These are phyloP conservation scores for Tylopilus felleus DNA, from an alignment of 768 basidiomycete species.

Conservation along the genomic window DNA sequence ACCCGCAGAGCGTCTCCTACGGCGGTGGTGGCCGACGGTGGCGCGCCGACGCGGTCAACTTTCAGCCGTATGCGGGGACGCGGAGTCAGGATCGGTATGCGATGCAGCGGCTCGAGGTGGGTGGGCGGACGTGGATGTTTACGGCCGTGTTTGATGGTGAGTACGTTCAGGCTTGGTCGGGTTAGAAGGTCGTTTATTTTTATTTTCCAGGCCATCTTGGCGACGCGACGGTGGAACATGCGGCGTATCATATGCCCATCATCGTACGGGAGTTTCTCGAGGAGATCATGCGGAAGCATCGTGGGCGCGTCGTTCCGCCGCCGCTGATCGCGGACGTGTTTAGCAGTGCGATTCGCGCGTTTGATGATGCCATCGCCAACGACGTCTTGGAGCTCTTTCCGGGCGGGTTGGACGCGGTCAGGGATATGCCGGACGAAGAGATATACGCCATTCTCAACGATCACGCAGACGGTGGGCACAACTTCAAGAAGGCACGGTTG, in stretches of 20 bases:
- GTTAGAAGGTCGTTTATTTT: background rate
- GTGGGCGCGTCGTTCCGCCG: conserved; percentile 40
- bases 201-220: conserved; percentile 55
- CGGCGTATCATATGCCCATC: conserved; percentile 64
- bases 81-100: conserved; percentile 65
- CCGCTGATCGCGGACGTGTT: conserved; percentile 54
- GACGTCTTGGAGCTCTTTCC: conserved; percentile 61
- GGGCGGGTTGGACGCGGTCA: conserved; percentile 50
- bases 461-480: conserved; percentile 51
- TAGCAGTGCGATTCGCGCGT: conserved; percentile 54
- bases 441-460: conserved; percentile 65
- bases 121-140: conserved; percentile 57
- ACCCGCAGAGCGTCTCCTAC: conserved; percentile 45
- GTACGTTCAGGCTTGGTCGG: conserved; percentile 16
- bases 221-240: conserved; percentile 66
- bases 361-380: conserved; percentile 64
- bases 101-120: conserved; percentile 52
- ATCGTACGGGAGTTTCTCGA: conserved; percentile 59
- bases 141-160: conserved; percentile 70
- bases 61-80: conserved; percentile 56
- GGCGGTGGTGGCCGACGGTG: conserved; percentile 26
- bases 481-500: conserved; percentile 62
- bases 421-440: conserved; percentile 50
- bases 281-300: conserved; percentile 37
- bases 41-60: conserved; percentile 61